Evolutionary conservation across 192 early-diverging fungal genomes (phyloP), one percentile per base, ranked within the genome.

Genomic region (Rhizoclosmatium sp.): DNA sequence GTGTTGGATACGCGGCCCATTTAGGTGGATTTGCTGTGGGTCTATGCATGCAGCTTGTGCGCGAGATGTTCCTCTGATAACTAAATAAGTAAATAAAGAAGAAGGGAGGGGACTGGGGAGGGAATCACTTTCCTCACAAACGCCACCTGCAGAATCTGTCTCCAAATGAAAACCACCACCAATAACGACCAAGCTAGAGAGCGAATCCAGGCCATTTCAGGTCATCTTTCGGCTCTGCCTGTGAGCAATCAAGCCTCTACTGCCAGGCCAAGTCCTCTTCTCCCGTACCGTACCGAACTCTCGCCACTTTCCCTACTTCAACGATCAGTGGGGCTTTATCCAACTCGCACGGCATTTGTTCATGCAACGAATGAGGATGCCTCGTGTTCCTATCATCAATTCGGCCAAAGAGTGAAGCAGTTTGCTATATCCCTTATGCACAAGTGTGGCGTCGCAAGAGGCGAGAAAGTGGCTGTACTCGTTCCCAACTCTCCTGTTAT

Each of bases 221-320:
- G n/a, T 16, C 67, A 69, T 47, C 45, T 69, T 2, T 5, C 51
- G 51, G 16, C 31, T 31, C 31, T 31, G 31, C 31, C 31, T 31
- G 31, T 31, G 31, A 31, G 31, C 31, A 31, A 31, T 31, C 31
- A 31, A 31, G 0, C 31, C 31, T 31, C 31, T 31, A 31, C 31
- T 31, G 31, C 31, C 31, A 31, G 31, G 31, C 31, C 31, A 31
- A 31, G 31, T 31, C 31, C 31, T 31, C 31, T 31, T 31, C 31
- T 31, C 19, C 65, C 70, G 59, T 68, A 14, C 21, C 66, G 78
- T 16, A 86, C 85, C 19, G 83, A 84, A 49, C 78, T 91, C 2
- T 85, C 88, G 72, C 90, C 90, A 2, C 61, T 91, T 9, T 79
- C 84, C 10, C 89, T 91, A 49, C 80, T 91, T 9, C 78, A 85